phyloP scores from a whole-genome alignment of 2,329 filamentous ascomycete species.

The Diplocarpon mali region DNA sequence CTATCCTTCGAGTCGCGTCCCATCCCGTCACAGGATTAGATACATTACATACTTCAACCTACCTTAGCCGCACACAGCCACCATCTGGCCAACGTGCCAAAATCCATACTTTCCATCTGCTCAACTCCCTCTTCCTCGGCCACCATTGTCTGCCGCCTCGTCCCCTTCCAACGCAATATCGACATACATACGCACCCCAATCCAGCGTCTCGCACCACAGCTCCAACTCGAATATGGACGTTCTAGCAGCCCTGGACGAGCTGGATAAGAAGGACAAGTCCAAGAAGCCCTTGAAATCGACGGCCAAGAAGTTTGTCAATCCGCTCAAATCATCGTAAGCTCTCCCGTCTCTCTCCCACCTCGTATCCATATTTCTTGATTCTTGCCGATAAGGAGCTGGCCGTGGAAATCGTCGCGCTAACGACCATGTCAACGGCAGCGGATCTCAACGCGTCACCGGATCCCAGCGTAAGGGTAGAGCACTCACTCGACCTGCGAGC shows the following conservation, averaged over 20 bases:
- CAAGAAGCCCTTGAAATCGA: conserved; percentile 8
- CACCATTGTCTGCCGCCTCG: too few species aligned
- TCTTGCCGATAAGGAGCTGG: too few species aligned
- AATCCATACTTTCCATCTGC: too few species aligned
- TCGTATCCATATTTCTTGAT: neutral
- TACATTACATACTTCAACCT: too few species aligned
- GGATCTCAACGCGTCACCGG: neutral
- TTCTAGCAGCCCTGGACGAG: conserved; percentile 6
- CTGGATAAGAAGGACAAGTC: conserved; percentile 9
- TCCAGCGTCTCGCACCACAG: neutral
- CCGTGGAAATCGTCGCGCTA: neutral
- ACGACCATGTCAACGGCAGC: neutral
- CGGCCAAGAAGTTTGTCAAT: conserved; percentile 9
- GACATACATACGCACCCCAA: neutral
- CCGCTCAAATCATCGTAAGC: conserved; percentile 8
- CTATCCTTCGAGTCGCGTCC: too few species aligned
- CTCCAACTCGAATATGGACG: conserved; percentile 69
- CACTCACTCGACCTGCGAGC: conserved; percentile 2
- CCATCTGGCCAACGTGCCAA: neutral
- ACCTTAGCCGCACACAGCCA: conserved; percentile 2
- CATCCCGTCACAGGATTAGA: neutral
- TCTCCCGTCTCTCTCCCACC: neutral
- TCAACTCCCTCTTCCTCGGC: too few species aligned
- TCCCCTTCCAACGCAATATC: neutral
- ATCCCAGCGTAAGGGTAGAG: conserved; percentile 1